Evolutionary conservation across 352 stramenopile genomes (phyloP), one percentile per base, ranked within the genome.

Genomic region (Thraustochytrium striatum): DNA sequence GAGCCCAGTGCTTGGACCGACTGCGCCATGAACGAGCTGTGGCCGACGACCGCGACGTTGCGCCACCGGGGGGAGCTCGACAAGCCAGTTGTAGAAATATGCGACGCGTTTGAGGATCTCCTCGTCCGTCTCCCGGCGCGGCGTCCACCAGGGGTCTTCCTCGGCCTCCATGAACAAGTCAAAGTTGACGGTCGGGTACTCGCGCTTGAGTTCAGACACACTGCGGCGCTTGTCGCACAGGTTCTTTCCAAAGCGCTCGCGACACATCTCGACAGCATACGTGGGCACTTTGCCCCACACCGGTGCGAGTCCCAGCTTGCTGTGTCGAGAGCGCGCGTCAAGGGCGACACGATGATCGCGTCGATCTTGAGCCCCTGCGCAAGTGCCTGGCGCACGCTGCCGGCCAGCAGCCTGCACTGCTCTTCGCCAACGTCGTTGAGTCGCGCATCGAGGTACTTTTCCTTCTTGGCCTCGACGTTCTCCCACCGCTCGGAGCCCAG

Each of bases 201-300:
- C 47, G 0, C 39, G n/a, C 52, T 75, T 75, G 32, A 75, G 65
- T 32, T 75, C 44, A 9, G 65, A 16, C 0, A 75, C 30, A 19
- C 41, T 47, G 16, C 52, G 36, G 8, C 70, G 70, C 70, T 72
- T 53, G 57, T 80, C 70, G 70, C 70, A 80, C 33, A 30, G 52
- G 50, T 80, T 69, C 70, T 69, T 70, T 3, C 70, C 70, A 32
- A 69, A 69, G 25, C 52, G 55, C 36, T 80, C 70, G 35, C 57
- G 70, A 32, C 35, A 72, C 21, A 72, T 16, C 59, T 80, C 70
- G 16, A 72, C 52, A 2, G 70, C 70, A 25, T 72, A 69, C 5
- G 72, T 61, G 21, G 65, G 65, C 13, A 70, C 41, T 7, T 75
- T 75, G 65, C 47, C 65, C 65, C 65, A 75, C 2, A 50, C 21